phyloP scores from a whole-genome alignment of 2,329 filamentous ascomycete species.

The Alternaria viburni region DNA sequence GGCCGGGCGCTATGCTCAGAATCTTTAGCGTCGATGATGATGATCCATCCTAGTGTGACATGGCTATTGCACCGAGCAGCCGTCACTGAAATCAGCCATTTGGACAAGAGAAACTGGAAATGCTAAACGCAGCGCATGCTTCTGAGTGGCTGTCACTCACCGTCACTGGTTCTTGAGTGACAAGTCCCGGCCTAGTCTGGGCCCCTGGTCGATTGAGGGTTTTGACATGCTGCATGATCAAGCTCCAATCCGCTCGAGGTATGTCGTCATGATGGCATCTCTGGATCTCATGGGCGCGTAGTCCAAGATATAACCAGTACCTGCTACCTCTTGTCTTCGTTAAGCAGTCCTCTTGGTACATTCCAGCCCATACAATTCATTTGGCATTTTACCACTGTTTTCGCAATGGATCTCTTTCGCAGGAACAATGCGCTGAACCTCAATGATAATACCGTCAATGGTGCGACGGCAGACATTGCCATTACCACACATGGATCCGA shows the following conservation, averaged over 20 bases:
- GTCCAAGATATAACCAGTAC: not conserved
- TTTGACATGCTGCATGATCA: slow-evolving; percentile 2
- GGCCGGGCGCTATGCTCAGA: slow-evolving; percentile 3
- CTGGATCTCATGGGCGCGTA: not conserved
- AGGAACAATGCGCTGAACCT: slow-evolving; percentile 31
- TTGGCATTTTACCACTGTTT: not conserved
- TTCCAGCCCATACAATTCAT: not conserved
- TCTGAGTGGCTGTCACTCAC: not conserved
- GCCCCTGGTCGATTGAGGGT: not conserved
- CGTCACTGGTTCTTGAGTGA: not conserved
- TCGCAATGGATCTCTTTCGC: slow-evolving; percentile 10
- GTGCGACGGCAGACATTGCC: slow-evolving; percentile 58
- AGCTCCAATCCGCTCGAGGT: not conserved
- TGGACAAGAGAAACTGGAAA: not conserved
- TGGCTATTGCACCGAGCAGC: not conserved
- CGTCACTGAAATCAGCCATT: not conserved
- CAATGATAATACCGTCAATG: slow-evolving; percentile 53
- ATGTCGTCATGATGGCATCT: slow-evolving; percentile 9
- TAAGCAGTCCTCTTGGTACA: not conserved
- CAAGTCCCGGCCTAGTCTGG: not conserved
- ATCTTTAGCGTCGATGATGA: not conserved
- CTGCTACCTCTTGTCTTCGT: not conserved
- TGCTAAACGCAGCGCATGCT: not conserved
- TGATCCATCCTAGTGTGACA: not conserved
- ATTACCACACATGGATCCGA: slow-evolving; percentile 67